These are phyloP conservation scores for Pelargonium nanum DNA, from an alignment of 345 rosid species.

Conservation along the genomic window DNA sequence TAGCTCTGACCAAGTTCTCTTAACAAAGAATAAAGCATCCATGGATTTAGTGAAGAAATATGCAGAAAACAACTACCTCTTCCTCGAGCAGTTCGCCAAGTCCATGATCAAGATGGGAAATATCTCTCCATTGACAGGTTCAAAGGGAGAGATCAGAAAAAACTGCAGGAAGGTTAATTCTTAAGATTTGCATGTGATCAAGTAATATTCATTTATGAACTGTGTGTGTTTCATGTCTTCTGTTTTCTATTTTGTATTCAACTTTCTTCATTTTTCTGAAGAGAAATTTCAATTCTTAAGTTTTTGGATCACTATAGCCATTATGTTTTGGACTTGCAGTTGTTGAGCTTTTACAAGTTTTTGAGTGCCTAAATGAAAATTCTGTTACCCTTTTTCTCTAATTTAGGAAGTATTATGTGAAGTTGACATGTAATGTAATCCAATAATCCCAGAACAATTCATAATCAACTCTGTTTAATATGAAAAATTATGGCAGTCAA, in stretches of 20 bases:
- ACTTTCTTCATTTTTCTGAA: not conserved
- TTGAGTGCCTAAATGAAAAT: too few species aligned
- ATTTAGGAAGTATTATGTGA: too few species aligned
- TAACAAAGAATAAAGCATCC: conserved; percentile 42
- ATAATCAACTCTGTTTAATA: too few species aligned
- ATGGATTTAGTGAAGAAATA: conserved; percentile 66
- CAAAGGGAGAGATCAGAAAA: conserved; percentile 66
- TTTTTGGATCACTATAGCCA: too few species aligned
- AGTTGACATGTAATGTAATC: too few species aligned
- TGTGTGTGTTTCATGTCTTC: not conserved
- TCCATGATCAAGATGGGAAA: conserved; percentile 87
- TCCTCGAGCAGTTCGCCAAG: conserved; percentile 60
- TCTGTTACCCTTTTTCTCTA: too few species aligned
- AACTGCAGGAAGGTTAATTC: conserved; percentile 60
- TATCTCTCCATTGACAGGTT: conserved; percentile 65
- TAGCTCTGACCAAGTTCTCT: conserved; percentile 62
- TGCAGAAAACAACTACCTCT: conserved; percentile 46
- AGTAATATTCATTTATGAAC: not conserved
- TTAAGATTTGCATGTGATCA: conserved; percentile 8
- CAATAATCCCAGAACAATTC: too few species aligned
- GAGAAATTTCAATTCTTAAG: too few species aligned
- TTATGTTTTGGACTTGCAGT: too few species aligned
- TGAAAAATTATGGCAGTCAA: too few species aligned
- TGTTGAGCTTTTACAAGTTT: too few species aligned
- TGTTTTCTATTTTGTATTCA: not conserved